Evolutionary conservation across 805 yeast species (phyloP).

Genomic region (Priceomyces haplophilus): DNA sequence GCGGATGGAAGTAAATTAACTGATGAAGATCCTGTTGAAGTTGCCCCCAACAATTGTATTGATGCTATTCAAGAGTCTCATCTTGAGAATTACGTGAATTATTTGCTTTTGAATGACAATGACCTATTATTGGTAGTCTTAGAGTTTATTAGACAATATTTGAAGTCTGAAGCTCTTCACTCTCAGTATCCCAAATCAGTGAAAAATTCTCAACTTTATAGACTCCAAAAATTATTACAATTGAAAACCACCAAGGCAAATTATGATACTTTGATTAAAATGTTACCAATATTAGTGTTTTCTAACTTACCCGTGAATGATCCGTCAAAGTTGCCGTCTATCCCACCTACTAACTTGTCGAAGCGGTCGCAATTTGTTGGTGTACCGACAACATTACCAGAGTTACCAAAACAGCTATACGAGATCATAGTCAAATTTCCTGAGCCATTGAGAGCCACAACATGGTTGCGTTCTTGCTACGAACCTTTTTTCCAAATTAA

Average conservation of each 20-base stretch:
- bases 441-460: conserved; percentile 89
- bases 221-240: conserved; percentile 50
- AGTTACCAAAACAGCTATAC: conserved; percentile 51
- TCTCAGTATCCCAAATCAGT: conserved; percentile 26
- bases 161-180: conserved; percentile 55
- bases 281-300: conserved; percentile 57
- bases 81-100: conserved; percentile 56
- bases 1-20: conserved; percentile 14
- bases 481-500: conserved; percentile 48
- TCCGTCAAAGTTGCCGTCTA: conserved; percentile 20
- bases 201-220: conserved; percentile 29
- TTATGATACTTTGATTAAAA: conserved; percentile 51
- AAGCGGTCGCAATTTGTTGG: conserved; percentile 47
- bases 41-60: conserved; percentile 34
- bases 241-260: conserved; percentile 48
- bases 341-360: conserved; percentile 35
- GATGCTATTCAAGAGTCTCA: conserved; percentile 34
- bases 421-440: conserved; percentile 59
- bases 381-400: conserved; percentile 66
- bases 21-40: conserved; percentile 11
- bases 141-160: conserved; percentile 79
- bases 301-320: conserved; percentile 32
- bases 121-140: conserved; percentile 72
- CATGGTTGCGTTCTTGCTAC: conserved; percentile 92
- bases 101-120: conserved; percentile 61